Conservation (phyloP, 2,329 filamentous ascomycete species). For the Neofusicoccum sp. region DNA sequence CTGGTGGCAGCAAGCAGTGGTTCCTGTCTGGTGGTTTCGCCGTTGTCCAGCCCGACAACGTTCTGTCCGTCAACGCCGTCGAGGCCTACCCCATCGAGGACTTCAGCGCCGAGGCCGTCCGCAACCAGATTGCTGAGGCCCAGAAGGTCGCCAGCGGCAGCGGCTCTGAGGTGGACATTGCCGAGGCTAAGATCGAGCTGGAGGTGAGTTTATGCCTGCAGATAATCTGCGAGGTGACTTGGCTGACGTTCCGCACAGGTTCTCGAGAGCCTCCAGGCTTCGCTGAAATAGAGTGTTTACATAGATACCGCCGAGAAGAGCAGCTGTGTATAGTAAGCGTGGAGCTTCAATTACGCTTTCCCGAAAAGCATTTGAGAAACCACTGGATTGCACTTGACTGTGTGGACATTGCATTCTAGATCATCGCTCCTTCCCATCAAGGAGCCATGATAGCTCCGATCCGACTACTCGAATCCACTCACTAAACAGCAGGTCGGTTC, state of each 20-base stretch:
- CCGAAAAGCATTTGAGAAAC: slow-evolving; percentile 10
- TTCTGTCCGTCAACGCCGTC: slow-evolving; percentile 96
- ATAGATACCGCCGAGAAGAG: slow-evolving; percentile 40
- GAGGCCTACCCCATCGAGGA: slow-evolving; percentile 94
- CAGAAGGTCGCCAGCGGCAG: slow-evolving; percentile 89
- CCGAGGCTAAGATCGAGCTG: slow-evolving; percentile 98
- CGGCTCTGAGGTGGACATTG: slow-evolving; percentile 95
- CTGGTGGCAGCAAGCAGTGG: slow-evolving; percentile 82
- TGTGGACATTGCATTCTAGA: background rate
- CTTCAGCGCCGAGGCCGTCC: slow-evolving; percentile 89
- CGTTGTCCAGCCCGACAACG: slow-evolving; percentile 90
- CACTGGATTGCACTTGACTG: background rate
- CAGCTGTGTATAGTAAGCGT: slow-evolving; percentile 38
- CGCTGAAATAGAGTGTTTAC: slow-evolving; percentile 66
- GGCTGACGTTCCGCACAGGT: slow-evolving; percentile 57
- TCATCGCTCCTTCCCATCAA: background rate
- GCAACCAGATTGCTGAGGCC: slow-evolving; percentile 86
- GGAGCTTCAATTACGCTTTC: slow-evolving; percentile 24
- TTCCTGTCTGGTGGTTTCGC: slow-evolving; percentile 98
- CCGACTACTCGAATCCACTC: background rate
- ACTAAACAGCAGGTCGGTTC: background rate
- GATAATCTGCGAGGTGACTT: slow-evolving; percentile 32
- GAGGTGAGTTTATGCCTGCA: slow-evolving; percentile 63
- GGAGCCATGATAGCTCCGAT: background rate
- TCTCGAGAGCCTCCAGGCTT: slow-evolving; percentile 77